These are phyloP conservation scores for Daldinia childiae DNA, from an alignment of 495 filamentous ascomycete species.

Conservation along the genomic window DNA sequence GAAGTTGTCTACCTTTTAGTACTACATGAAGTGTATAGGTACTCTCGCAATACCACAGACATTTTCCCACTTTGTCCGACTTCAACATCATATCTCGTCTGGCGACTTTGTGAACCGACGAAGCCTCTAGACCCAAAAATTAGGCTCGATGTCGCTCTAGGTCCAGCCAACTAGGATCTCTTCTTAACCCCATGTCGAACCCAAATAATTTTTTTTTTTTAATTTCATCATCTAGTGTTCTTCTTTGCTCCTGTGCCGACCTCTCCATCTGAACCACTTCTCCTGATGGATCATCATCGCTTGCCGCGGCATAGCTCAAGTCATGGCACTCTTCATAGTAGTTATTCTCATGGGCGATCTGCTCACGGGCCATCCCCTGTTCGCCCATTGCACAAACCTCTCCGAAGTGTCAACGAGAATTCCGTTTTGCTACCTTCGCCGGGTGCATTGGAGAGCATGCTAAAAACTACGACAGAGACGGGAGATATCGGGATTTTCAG, in stretches of 20 bases:
- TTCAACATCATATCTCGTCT: conserved; percentile 27
- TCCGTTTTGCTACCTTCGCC: conserved; percentile 52
- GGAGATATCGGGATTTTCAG: conserved; percentile 72
- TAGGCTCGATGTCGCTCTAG: conserved; percentile 32
- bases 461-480: conserved; percentile 74
- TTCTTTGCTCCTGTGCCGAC: conserved; percentile 8
- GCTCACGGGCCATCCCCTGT: conserved; percentile 26
- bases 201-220: conserved; percentile 41
- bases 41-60: conserved; percentile 8
- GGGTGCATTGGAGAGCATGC: conserved; percentile 67
- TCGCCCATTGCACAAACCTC: conserved; percentile 47
- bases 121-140: conserved; percentile 9
- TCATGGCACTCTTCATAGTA: conserved; percentile 53
- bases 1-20: not conserved
- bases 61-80: conserved; percentile 12
- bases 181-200: conserved; percentile 32
- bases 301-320: conserved; percentile 52
- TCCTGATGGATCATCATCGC: conserved; percentile 51
- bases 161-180: conserved; percentile 23
- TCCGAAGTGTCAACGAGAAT: conserved; percentile 52
- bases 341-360: conserved; percentile 45
- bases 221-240: conserved; percentile 42
- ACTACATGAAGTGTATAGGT: not conserved
- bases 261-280: conserved; percentile 4
- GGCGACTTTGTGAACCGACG: conserved; percentile 26